Evolutionary conservation across 2,329 filamentous ascomycete genomes (phyloP), one percentile per base, ranked within the genome.

Genomic region (Graphilbum ipis-grandicollis): DNA sequence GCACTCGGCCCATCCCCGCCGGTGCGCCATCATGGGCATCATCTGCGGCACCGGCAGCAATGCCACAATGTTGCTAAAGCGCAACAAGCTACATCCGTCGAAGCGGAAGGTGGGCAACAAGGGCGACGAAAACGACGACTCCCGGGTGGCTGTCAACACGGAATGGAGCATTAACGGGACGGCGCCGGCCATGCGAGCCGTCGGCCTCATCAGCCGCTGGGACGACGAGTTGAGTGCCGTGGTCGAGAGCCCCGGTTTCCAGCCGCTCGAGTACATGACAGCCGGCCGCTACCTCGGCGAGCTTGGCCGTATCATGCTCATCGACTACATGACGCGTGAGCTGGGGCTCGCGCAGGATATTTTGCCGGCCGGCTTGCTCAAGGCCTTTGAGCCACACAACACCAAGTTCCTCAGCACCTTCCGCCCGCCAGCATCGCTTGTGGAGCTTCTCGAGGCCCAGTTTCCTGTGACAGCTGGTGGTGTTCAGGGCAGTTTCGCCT

Each of bases 211-310:
- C 36, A 85, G 70, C 9, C 58, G 57, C 26, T 88, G 81, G 81
- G 82, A 90, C 48, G 56, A 61, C 9, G 57, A 65, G 40, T 63
- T 90, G 6, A 79, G 85, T 46, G 55, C 56, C 5, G 67, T 73
- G 33, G 77, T 75, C 46, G 75, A 82, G 46, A 62, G 61, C 7
- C 78, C 81, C 0, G 80, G 81, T 0, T 85, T 88, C 47, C 81
- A 88, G 45, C 80, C 81, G 0, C 68, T 88, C 17, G 82, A 90
- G 51, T 88, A 86, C 55, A 83, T 88, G 77, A 85, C 79, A 1
- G 71, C 79, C 3, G 80, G 80, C 3, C 65, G 80, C 30, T 86
- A 86, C 50, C 64, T 86, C 4, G 80, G 80, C 35, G 80, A 86
- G 54, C 67, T 86, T 10, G 75, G 78, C 19, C 72, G 80, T 19